Evolutionary conservation across 106 monocot genomes (phyloP), one percentile per base, ranked within the genome.

Genomic region (Dendrobium officinale): DNA sequence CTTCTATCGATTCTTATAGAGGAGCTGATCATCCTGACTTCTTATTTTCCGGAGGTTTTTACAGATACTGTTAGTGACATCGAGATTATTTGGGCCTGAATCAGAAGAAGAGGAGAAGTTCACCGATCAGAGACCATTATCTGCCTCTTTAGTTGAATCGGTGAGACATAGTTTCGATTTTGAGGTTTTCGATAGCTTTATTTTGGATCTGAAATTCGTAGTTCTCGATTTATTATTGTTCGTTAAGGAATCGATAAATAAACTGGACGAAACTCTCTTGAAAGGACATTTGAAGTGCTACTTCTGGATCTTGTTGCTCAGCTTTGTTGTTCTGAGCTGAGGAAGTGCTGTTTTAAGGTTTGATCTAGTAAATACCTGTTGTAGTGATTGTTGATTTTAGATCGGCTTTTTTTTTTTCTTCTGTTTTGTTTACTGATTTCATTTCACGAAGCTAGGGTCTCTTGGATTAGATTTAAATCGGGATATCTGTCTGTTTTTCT

Each of bases 101-200:
- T 18, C 44, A 55, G 29, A 7, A 18, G 33, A 20, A 73, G 31
- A 6, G 49, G 27, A 16, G 20, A 66, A 66, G 20, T 24, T 22
- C 64, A 22, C 64, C 5, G 9, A 26, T 9, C 29, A 4, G 58
- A 18, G 10, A 16, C 78, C 33, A 24, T 6, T 18, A 77, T 9
- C 19, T 55, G 16, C 9, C 45, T 27, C 29, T 72, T 78, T 8
- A 67, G 66, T 77, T 61, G 66, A 67, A 37, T 42, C 31, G 76
- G 84, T 84, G 77, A 84, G 80, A 0, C 8, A 37, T 18, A 54
- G 16, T 78, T 27, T 16, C 16, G 16, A n/a, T 51, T 67, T 26
- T 26, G 5, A 67, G 7, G 29, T 11, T 33, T 77, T 42, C 55
- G 5, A 15, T 72, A 44, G 22, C 43, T 37, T 55, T 67, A 17